Conservation (phyloP, 257 asterid genomes). For the Solanum gandarillasii region DNA sequence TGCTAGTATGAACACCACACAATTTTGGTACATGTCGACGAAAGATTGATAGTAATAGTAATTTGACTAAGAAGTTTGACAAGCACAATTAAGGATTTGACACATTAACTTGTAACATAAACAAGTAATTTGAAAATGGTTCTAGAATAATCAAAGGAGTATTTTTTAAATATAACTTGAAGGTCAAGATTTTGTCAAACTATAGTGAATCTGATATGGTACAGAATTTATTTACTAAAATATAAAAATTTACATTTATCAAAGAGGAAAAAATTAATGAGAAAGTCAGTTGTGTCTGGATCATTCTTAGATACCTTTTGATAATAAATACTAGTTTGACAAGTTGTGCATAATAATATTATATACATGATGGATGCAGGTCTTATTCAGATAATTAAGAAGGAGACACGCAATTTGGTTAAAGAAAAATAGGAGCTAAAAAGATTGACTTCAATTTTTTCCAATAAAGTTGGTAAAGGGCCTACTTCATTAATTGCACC, state of each 20-base stretch:
- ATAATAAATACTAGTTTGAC: background rate
- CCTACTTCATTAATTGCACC: slow-evolving; percentile 7
- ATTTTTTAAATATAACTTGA: background rate
- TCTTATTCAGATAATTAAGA: background rate
- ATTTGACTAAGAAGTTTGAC: background rate
- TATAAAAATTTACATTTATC: background rate
- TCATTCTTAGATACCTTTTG: background rate
- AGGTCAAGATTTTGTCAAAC: slow-evolving; percentile 1
- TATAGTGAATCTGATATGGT: background rate
- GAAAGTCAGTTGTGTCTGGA: background rate
- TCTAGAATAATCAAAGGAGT: background rate
- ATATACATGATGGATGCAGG: background rate
- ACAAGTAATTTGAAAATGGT: background rate
- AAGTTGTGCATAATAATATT: background rate
- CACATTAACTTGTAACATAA: background rate
- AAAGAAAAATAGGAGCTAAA: background rate
- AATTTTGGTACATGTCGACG: background rate
- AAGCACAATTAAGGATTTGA: background rate
- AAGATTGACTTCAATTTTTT: background rate
- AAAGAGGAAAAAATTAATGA: background rate
- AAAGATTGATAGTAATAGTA: background rate
- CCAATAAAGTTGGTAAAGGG: background rate
- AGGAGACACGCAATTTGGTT: background rate
- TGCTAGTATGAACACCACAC: background rate
- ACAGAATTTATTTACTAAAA: background rate